These are phyloP conservation scores for Castanea crenata DNA, from an alignment of 306 rosid species.

Conservation along the genomic window DNA sequence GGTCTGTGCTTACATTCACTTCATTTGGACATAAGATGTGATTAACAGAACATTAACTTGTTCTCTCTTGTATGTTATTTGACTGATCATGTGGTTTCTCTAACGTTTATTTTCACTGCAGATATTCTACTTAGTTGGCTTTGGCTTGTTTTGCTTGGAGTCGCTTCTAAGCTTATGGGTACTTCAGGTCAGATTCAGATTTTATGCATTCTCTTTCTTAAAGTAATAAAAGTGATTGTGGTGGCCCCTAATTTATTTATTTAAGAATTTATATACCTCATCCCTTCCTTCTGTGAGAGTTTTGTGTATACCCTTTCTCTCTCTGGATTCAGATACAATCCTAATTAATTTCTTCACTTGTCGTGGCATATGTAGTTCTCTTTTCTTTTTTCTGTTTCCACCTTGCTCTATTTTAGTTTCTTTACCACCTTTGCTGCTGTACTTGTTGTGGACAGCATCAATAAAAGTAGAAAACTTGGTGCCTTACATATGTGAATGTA, in stretches of 20 bases:
- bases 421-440: neutral
- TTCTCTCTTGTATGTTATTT: neutral
- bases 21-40: slow-evolving; percentile 8
- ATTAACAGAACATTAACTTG: neutral
- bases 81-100: slow-evolving; percentile 12
- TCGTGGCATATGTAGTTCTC: neutral
- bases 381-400: neutral
- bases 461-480: neutral
- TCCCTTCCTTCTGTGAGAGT: no score
- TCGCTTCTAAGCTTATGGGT: slow-evolving; percentile 54
- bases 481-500: neutral
- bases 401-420: neutral
- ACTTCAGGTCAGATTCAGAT: slow-evolving; percentile 2
- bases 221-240: neutral
- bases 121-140: slow-evolving; percentile 91
- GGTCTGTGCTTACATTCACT: neutral
- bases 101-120: slow-evolving; percentile 31
- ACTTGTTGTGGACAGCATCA: neutral
- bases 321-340: neutral
- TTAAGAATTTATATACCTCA: neutral
- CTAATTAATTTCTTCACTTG: neutral
- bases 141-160: slow-evolving; percentile 94
- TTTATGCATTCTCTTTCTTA: neutral
- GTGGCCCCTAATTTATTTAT: neutral
- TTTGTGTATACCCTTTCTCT: neutral